These are phyloP conservation scores for Phytopythium chamaehyphon DNA, from an alignment of 352 stramenopile species.

Conservation along the genomic window DNA sequence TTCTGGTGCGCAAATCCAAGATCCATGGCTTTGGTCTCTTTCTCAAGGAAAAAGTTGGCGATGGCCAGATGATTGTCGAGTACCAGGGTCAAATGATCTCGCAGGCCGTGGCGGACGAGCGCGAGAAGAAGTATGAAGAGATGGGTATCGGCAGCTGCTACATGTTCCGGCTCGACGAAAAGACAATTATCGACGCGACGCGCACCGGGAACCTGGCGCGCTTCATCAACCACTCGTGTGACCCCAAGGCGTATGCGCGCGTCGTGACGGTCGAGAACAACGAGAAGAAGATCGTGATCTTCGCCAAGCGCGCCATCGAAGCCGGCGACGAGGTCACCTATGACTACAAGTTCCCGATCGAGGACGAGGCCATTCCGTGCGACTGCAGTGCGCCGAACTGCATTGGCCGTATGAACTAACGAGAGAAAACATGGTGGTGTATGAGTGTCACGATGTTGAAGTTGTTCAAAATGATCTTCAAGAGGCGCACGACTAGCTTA, in stretches of 20 bases:
- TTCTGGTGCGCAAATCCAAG: constrained; percentile 90
- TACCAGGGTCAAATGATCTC: constrained; percentile 94
- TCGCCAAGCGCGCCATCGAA: constrained; percentile 89
- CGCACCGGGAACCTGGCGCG: constrained; percentile 91
- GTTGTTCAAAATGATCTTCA: no score
- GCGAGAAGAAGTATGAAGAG: constrained; percentile 93
- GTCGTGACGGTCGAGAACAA: constrained; percentile 80
- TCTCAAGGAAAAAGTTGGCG: constrained; percentile 85
- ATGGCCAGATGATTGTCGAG: constrained; percentile 96
- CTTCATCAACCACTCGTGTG: constrained; percentile 97
- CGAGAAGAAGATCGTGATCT: constrained; percentile 96
- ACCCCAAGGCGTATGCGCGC: constrained; percentile 93
- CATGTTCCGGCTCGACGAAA: constrained; percentile 95
- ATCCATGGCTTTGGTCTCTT: constrained; percentile 98
- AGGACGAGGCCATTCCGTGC: constrained; percentile 93
- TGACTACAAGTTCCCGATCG: constrained; percentile 97
- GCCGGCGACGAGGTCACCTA: constrained; percentile 94
- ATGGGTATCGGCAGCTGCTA: constrained; percentile 95
- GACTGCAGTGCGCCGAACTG: constrained; percentile 93
- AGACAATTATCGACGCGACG: constrained; percentile 95
- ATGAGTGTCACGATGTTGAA: no score
- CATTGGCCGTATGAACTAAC: constrained; percentile 94
- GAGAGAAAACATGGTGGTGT: no score
- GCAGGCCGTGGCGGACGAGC: constrained; percentile 89
- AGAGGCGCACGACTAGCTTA: no score